Percentiles rank a stretch among this genome's conserved stretches.
Conservation (phyloP, 1,284 basidiomycete genomes). For the Cutaneotrichosporon sp. region DNA sequence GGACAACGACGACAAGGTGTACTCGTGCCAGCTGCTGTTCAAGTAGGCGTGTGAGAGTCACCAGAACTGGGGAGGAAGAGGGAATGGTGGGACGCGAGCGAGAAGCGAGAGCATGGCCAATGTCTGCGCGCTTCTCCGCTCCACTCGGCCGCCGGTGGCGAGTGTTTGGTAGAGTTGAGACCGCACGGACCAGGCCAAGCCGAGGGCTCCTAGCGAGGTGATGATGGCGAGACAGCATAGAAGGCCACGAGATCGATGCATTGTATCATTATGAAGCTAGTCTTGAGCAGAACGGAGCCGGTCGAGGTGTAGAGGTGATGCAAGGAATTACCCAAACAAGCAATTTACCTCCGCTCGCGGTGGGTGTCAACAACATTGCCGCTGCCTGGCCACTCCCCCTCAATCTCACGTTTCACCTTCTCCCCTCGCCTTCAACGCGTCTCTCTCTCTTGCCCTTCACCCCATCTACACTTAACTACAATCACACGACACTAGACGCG, state of each 20-base stretch:
- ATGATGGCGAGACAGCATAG: background rate
- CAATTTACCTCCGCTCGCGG: background rate
- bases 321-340: conserved; percentile 8
- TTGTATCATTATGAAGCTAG: background rate
- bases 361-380: conserved; percentile 16
- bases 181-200: background rate
- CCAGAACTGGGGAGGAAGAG: too few species aligned
- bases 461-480: background rate
- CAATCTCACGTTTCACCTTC: background rate
- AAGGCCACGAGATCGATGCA: background rate
- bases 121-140: background rate
- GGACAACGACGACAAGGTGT: conserved; percentile 95
- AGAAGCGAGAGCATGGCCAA: background rate
- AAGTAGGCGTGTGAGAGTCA: conserved; percentile 35
- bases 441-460: background rate
- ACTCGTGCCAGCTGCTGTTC: conserved; percentile 94
- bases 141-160: background rate
- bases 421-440: background rate
- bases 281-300: too few species aligned
- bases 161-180: background rate
- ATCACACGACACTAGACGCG: background rate
- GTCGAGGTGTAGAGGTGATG: background rate
- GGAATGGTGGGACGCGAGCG: too few species aligned
- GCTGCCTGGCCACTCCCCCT: background rate
- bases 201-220: background rate